These are phyloP conservation scores for Melocanna baccifera DNA, from an alignment of 176 grass and related monocot genomes.

Conservation along the genomic window DNA sequence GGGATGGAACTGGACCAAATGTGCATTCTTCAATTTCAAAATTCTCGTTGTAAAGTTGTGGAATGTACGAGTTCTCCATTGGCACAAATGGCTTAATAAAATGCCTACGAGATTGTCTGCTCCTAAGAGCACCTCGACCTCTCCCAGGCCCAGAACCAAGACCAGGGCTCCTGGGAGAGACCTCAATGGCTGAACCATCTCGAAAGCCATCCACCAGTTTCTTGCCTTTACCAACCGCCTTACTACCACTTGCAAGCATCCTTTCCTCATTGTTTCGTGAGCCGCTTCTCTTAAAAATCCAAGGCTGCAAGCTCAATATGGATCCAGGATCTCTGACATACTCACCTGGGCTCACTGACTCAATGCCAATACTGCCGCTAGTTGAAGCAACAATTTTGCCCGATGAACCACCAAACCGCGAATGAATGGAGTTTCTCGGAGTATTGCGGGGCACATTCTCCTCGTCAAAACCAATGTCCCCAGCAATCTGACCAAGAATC, in stretches of 20 bases:
- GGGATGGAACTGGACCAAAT: constrained; percentile 57
- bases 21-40: constrained; percentile 83
- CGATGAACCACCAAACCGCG: constrained; percentile 3
- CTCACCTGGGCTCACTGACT: constrained; percentile 37
- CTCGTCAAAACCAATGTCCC: constrained; percentile 34
- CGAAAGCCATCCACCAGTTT: constrained; percentile 36
- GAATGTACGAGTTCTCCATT: constrained; percentile 63
- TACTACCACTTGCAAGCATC: constrained; percentile 1
- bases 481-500: constrained; percentile 36
- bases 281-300: constrained; percentile 75
- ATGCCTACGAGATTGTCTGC: constrained; percentile 43
- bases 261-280: constrained; percentile 32
- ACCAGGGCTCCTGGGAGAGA: constrained; percentile 39
- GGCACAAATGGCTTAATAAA: constrained; percentile 60
- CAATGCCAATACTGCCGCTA: constrained; percentile 11
- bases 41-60: constrained; percentile 64
- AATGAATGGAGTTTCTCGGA: constrained; percentile 35
- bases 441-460: constrained; percentile 63
- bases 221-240: constrained; percentile 15
- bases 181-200: constrained; percentile 41
- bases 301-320: constrained; percentile 92
- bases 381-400: constrained; percentile 19
- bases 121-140: constrained; percentile 60
- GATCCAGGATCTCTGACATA: constrained; percentile 68
- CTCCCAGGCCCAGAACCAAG: constrained; percentile 46